phyloP scores from a whole-genome alignment of 129 eudicot species.

The Kitagawia praeruptora region DNA sequence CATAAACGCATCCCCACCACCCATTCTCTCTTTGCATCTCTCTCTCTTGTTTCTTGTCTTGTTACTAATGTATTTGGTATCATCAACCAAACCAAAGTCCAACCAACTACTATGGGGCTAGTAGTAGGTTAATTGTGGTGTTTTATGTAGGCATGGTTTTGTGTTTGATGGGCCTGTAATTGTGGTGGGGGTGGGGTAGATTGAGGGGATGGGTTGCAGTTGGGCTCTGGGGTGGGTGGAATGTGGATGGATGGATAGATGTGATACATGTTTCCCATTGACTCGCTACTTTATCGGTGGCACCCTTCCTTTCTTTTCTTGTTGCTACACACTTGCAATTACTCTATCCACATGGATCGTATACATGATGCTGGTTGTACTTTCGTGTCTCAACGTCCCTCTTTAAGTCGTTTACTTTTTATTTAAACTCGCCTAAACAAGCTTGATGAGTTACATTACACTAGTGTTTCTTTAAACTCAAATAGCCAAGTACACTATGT shows the following conservation, averaged over 20 bases:
- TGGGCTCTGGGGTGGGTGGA: background rate
- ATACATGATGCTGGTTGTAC: no score
- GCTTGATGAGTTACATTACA: no score
- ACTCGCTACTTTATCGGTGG: background rate
- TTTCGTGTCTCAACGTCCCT: no score
- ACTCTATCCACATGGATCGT: no score
- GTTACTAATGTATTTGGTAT: background rate
- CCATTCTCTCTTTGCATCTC: background rate
- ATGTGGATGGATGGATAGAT: background rate
- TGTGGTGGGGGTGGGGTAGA: background rate
- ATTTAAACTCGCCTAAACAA: no score
- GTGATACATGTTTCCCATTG: background rate
- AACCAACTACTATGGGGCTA: background rate
- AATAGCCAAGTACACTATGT: no score
- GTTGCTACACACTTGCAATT: no score
- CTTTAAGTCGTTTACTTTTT: no score
- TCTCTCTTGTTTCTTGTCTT: background rate
- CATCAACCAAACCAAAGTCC: background rate
- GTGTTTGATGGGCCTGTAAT: constrained; percentile 2
- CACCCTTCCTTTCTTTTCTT: background rate
- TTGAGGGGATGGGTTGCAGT: background rate
- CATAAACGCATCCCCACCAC: constrained; percentile 24
- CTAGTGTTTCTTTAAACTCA: no score
- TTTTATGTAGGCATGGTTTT: background rate
- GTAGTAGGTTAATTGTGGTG: background rate